Percentiles rank a stretch among this genome's conserved stretches.
phyloP scores from a whole-genome alignment of 2,329 filamentous ascomycete genomes.

The Gyromitra esculenta region DNA sequence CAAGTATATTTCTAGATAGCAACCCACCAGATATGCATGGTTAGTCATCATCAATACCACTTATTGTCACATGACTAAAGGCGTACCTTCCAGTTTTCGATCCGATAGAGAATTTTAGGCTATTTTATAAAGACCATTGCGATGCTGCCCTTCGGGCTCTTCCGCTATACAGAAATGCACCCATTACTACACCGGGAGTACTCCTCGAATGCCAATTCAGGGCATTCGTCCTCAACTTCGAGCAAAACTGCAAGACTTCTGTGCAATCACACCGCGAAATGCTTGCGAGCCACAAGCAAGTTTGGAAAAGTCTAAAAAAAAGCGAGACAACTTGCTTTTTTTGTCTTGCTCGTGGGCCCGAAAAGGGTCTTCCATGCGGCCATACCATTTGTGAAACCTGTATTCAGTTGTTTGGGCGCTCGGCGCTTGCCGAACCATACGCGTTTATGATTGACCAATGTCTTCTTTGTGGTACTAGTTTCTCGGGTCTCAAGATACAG shows the following conservation, averaged over 20 bases:
- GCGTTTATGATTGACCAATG: conserved; percentile 11
- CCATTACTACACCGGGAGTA: not conserved
- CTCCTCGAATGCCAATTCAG: not conserved
- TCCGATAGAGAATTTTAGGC: conserved; percentile 11
- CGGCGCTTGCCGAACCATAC: not conserved
- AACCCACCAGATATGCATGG: conserved; percentile 35
- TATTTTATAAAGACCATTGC: conserved; percentile 28
- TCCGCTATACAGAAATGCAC: not conserved
- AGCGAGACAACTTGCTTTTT: conserved; percentile 17
- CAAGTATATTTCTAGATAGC: conserved; percentile 27
- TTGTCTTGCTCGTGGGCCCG: conserved; percentile 35
- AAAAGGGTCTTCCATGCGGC: conserved; percentile 27
- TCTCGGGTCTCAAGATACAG: not conserved
- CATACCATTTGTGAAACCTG: conserved; percentile 37
- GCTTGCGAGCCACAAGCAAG: not conserved
- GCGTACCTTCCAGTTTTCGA: conserved; percentile 5
- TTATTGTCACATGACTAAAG: not conserved
- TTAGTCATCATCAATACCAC: not conserved
- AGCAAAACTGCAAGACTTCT: not conserved
- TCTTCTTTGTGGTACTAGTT: conserved; percentile 18
- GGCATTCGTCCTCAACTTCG: not conserved
- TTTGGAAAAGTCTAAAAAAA: conserved; percentile 8
- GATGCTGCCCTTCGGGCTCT: not conserved
- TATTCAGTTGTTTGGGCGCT: conserved; percentile 21
- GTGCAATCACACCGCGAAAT: conserved; percentile 7